These are phyloP conservation scores for Kodamaea derodonti DNA, from an alignment of 1,139 yeast species.

Conservation along the genomic window DNA sequence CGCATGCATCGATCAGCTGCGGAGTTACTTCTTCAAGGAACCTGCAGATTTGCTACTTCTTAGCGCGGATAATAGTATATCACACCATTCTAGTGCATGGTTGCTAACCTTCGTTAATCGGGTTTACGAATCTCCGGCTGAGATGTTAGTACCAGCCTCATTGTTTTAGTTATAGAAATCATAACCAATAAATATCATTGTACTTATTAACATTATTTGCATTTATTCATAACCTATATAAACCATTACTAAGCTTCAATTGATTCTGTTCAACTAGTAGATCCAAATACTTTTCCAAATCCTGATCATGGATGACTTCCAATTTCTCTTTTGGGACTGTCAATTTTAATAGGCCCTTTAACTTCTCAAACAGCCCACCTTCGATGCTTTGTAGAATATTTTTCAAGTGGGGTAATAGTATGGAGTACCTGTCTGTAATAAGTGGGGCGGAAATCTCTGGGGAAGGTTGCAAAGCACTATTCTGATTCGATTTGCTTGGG, in stretches of 20 bases:
- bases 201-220: no score
- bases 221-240: no score
- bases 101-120: no score
- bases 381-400: slow-evolving; percentile 59
- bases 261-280: slow-evolving; percentile 15
- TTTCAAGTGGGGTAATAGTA: slow-evolving; percentile 39
- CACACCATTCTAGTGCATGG: no score
- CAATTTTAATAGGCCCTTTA: slow-evolving; percentile 51
- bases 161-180: no score
- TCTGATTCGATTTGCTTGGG: slow-evolving; percentile 21
- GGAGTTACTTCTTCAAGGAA: no score
- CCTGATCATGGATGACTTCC: slow-evolving; percentile 5
- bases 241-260: slow-evolving; percentile 14
- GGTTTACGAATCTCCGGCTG: no score
- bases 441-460: neutral
- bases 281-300: slow-evolving; percentile 15
- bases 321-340: slow-evolving; percentile 48
- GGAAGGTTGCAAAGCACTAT: neutral
- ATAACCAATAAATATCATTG: no score
- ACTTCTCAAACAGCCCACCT: slow-evolving; percentile 41
- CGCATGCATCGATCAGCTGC: no score
- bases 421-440: slow-evolving; percentile 2
- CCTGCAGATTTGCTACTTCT: no score
- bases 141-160: no score
- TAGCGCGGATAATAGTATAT: no score